Conservation (phyloP, 176 grass and related monocot species). For the Echinochloa phyllopogon region DNA sequence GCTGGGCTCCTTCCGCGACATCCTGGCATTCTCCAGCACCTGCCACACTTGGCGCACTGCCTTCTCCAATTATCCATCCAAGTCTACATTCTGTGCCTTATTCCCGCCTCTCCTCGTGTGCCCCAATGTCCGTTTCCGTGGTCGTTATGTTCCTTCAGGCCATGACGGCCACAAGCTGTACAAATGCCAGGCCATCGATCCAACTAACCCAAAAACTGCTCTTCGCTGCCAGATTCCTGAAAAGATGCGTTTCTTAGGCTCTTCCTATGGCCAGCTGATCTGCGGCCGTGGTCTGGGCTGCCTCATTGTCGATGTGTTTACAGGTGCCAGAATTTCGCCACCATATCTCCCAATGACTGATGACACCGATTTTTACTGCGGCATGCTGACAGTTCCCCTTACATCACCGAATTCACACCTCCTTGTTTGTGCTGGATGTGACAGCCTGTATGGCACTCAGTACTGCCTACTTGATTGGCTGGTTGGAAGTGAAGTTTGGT, state of each 20-base stretch:
- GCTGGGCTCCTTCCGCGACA: conserved; percentile 38
- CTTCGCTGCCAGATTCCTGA: not conserved
- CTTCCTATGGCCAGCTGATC: conserved; percentile 9
- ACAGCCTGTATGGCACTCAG: not conserved
- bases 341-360: conserved; percentile 22
- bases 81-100: not conserved
- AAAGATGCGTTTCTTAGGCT: not conserved
- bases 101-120: conserved; percentile 38
- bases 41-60: conserved; percentile 44
- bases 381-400: conserved; percentile 15
- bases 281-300: not conserved
- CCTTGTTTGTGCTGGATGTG: not conserved
- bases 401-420: conserved; percentile 36
- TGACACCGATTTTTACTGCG: not conserved
- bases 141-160: no score
- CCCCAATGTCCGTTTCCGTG: not conserved
- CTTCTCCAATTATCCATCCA: conserved; percentile 13
- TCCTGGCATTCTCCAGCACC: conserved; percentile 32
- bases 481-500: conserved; percentile 30
- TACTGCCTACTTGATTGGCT: conserved; percentile 41
- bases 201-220: no score
- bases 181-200: no score
- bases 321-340: conserved; percentile 34
- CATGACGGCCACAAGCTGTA: no score
- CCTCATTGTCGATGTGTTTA: conserved; percentile 55